Conservation (phyloP, 192 early-diverging fungal species). For the Gigaspora rosea region DNA sequence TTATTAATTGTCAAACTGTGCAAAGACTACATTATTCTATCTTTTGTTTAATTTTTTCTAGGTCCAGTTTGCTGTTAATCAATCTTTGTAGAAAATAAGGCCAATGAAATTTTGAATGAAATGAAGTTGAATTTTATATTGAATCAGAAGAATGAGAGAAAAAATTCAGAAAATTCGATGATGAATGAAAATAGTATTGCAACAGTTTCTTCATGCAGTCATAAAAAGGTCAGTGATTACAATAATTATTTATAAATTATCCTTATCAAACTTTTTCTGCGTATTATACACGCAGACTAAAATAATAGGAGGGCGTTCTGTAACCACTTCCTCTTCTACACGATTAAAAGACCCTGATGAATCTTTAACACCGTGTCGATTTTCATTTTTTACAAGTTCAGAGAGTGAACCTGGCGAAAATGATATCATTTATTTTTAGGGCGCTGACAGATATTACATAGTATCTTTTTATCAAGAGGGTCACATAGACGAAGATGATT, state of each 20-base stretch:
- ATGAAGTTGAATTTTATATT: constrained; percentile 1
- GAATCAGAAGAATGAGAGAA: background rate
- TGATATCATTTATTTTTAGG: too few species aligned
- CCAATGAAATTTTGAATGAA: constrained; percentile 1
- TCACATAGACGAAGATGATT: background rate
- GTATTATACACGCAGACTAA: background rate
- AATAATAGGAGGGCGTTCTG: background rate
- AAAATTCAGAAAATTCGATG: background rate
- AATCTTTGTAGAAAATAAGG: background rate
- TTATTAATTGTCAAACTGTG: background rate
- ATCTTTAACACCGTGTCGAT: too few species aligned
- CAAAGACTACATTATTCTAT: background rate
- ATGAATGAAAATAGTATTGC: background rate
- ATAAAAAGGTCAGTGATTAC: background rate
- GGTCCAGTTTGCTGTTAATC: background rate
- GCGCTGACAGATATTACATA: too few species aligned
- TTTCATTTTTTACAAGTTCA: background rate
- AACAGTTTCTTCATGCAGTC: background rate
- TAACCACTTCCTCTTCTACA: too few species aligned
- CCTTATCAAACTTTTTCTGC: background rate
- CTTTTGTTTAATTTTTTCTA: background rate
- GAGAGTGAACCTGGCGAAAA: constrained; percentile 1
- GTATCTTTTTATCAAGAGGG: too few species aligned
- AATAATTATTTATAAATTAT: constrained; percentile 2
- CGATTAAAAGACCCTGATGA: too few species aligned